A percentile compares a stretch with the other conserved stretches of the same genome.
These are phyloP conservation scores for Hymenoscyphus scutula DNA, from an alignment of 2,329 filamentous ascomycete species.

Conservation along the genomic window DNA sequence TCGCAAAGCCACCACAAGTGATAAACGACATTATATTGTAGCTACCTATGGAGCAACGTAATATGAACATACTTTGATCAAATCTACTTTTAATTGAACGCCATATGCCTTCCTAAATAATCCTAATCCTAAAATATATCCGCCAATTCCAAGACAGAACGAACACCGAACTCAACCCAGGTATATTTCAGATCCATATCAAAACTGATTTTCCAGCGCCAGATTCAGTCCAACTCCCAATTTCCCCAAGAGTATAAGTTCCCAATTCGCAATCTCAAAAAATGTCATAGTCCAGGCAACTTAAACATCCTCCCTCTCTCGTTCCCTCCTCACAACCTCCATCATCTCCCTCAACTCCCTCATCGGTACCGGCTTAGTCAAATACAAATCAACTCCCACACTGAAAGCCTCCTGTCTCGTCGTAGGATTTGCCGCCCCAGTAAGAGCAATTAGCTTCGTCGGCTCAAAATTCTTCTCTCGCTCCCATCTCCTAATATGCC, in stretches of 20 bases:
- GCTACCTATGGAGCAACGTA: no score
- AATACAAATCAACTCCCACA: slow-evolving; percentile 52
- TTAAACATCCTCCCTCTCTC: slow-evolving; percentile 3
- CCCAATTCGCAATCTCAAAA: no score
- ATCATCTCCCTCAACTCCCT: slow-evolving; percentile 32
- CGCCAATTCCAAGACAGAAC: background rate
- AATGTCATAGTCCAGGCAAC: no score
- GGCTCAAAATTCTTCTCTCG: slow-evolving; percentile 40
- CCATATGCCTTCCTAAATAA: no score
- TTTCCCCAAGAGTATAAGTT: background rate
- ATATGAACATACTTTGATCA: no score
- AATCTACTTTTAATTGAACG: no score
- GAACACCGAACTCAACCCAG: background rate
- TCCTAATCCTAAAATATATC: background rate
- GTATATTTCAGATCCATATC: background rate
- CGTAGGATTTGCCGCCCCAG: slow-evolving; percentile 49
- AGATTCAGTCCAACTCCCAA: background rate
- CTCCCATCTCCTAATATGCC: slow-evolving; percentile 49
- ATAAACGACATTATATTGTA: no score
- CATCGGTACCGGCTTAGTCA: slow-evolving; percentile 51
- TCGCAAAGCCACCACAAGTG: no score
- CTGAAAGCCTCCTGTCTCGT: slow-evolving; percentile 50
- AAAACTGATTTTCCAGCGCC: background rate
- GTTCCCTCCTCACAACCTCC: slow-evolving; percentile 30
- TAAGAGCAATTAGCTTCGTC: slow-evolving; percentile 51